phyloP scores from a whole-genome alignment of 495 filamentous ascomycete genomes.

The Penicillium nucicola region DNA sequence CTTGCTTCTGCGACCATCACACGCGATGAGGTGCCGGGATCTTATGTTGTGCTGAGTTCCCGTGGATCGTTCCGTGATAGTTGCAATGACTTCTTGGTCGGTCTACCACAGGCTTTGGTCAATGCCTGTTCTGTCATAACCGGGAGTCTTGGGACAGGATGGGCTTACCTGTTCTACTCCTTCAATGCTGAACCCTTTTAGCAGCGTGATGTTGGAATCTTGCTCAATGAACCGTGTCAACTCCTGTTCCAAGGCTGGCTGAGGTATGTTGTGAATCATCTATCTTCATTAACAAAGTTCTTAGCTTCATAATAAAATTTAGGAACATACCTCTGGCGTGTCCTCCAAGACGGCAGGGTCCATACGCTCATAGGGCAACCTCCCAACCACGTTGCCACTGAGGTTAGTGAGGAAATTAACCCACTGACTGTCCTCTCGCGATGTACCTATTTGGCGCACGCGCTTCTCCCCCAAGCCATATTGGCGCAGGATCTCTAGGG shows the following conservation, averaged over 20 bases:
- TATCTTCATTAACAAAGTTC: background rate
- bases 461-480: constrained; percentile 23
- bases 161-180: constrained; percentile 14
- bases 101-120: constrained; percentile 4
- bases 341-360: constrained; percentile 21
- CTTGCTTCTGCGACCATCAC: constrained; percentile 36
- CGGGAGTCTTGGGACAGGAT: background rate
- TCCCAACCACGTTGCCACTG: constrained; percentile 22
- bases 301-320: background rate
- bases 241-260: constrained; percentile 26
- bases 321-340: constrained; percentile 24
- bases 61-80: constrained; percentile 15
- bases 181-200: constrained; percentile 13
- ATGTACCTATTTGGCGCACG: constrained; percentile 21
- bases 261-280: constrained; percentile 35
- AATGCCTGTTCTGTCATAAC: background rate
- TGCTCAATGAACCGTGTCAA: constrained; percentile 1
- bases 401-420: constrained; percentile 31
- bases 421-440: constrained; percentile 22
- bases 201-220: constrained; percentile 5
- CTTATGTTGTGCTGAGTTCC: constrained; percentile 14
- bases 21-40: constrained; percentile 30
- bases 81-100: constrained; percentile 15
- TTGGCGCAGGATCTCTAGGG: constrained; percentile 29
- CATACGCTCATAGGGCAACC: constrained; percentile 31